These are phyloP conservation scores for Colletotrichum liaoningense DNA, from an alignment of 2,329 filamentous ascomycete genomes.

Conservation along the genomic window DNA sequence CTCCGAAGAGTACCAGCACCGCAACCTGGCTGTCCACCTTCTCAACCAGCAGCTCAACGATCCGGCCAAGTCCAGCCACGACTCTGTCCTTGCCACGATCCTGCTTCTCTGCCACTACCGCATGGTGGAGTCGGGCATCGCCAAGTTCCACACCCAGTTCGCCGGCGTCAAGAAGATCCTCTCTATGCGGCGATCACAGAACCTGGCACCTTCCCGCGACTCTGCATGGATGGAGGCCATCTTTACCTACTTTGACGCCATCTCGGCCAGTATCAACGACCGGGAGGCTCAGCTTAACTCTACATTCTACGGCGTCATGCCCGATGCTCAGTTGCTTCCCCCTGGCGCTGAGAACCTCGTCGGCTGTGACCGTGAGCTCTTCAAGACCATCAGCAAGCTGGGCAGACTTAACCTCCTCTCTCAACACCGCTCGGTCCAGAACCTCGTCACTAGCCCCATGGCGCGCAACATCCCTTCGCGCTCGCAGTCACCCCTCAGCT, in stretches of 20 bases:
- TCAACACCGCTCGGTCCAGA: constrained; percentile 71
- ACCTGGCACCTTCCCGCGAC: constrained; percentile 69
- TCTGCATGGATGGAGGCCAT: constrained; percentile 92
- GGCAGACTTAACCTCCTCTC: constrained; percentile 87
- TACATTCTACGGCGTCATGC: constrained; percentile 68
- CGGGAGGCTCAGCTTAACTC: constrained; percentile 84
- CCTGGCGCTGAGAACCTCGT: constrained; percentile 84
- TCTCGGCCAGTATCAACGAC: constrained; percentile 92
- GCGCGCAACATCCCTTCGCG: constrained; percentile 41
- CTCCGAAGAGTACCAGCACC: constrained; percentile 87
- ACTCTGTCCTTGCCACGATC: constrained; percentile 88
- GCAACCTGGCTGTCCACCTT: constrained; percentile 81
- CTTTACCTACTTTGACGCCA: constrained; percentile 94
- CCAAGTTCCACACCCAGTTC: constrained; percentile 93
- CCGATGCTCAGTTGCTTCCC: constrained; percentile 61
- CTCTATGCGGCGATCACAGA: constrained; percentile 72
- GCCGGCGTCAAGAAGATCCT: constrained; percentile 93
- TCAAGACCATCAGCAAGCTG: constrained; percentile 86
- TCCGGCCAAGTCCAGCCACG: constrained; percentile 78
- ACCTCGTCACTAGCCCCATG: constrained; percentile 36
- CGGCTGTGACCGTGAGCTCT: constrained; percentile 87
- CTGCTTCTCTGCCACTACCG: constrained; percentile 91
- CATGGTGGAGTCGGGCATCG: constrained; percentile 92
- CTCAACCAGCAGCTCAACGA: constrained; percentile 88
- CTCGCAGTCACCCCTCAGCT: constrained; percentile 53